phyloP scores from a whole-genome alignment of 2,329 filamentous ascomycete genomes.

The Thyridium curvatum region DNA sequence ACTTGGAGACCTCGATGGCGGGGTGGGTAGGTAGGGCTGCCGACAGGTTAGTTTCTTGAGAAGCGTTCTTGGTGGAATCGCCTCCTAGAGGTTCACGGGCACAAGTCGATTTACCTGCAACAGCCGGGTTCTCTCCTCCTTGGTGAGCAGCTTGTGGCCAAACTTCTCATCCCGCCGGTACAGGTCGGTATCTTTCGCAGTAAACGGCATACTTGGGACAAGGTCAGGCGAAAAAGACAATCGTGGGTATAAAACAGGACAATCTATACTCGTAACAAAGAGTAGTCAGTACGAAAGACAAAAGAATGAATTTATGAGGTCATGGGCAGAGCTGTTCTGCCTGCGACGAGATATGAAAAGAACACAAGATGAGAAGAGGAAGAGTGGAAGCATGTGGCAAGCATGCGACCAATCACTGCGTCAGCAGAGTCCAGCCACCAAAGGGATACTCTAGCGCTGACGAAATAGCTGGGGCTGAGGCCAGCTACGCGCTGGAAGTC shows the following conservation, averaged over 20 bases:
- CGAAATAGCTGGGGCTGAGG: too few species aligned
- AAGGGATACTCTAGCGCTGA: too few species aligned
- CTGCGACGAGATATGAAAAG: too few species aligned
- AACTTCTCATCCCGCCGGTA: constrained; percentile 39
- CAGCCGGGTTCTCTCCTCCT: constrained; percentile 36
- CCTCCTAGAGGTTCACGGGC: constrained; percentile 9
- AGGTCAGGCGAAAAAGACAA: background rate
- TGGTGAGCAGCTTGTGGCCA: constrained; percentile 31
- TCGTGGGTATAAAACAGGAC: background rate
- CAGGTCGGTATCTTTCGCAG: constrained; percentile 26
- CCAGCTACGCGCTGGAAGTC: too few species aligned
- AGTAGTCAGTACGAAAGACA: background rate
- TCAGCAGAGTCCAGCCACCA: background rate
- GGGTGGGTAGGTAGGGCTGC: constrained; percentile 28
- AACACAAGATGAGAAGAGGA: too few species aligned
- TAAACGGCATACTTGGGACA: constrained; percentile 24
- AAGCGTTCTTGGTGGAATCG: constrained; percentile 12
- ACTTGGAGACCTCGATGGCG: constrained; percentile 14
- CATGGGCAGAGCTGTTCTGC: too few species aligned
- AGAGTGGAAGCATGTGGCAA: too few species aligned
- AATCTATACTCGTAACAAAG: background rate
- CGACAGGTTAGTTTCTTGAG: constrained; percentile 9
- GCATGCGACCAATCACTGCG: too few species aligned
- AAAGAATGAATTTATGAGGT: constrained; percentile 11
- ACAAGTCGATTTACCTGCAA: constrained; percentile 28